Conservation (phyloP, 305 asterid genomes). For the Fraxinus dipetala region DNA sequence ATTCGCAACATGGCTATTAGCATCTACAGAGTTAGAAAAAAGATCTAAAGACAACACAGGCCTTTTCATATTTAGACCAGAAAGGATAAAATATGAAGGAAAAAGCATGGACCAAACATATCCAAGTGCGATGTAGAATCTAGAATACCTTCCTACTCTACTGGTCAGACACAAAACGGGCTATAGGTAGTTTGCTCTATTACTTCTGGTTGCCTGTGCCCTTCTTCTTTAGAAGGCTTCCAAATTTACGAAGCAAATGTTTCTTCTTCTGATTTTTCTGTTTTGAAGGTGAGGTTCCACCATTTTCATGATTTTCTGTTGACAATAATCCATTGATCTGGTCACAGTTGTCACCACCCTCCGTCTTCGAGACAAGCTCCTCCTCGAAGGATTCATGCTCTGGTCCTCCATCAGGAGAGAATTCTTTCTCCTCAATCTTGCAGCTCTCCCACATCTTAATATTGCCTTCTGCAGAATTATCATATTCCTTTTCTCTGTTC, state of each 20-base stretch:
- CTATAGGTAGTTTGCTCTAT: constrained; percentile 15
- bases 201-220: constrained; percentile 57
- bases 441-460: constrained; percentile 92
- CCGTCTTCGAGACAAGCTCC: constrained; percentile 66
- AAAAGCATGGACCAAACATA: constrained; percentile 37
- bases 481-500: constrained; percentile 44
- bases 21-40: not conserved
- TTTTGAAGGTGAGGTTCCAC: constrained; percentile 34
- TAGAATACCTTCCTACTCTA: constrained; percentile 35
- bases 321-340: constrained; percentile 49
- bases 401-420: constrained; percentile 58
- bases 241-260: not conserved
- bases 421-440: constrained; percentile 76
- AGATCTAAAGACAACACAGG: not conserved
- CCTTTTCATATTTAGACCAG: not conserved
- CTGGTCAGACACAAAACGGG: constrained; percentile 15
- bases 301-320: constrained; percentile 48
- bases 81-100: not conserved
- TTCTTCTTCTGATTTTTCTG: not conserved
- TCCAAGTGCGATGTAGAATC: constrained; percentile 33
- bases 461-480: constrained; percentile 56
- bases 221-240: constrained; percentile 55
- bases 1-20: not conserved
- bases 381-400: constrained; percentile 65
- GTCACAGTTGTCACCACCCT: constrained; percentile 45